Evolutionary conservation across 352 stramenopile species (phyloP).

Genomic region (Aphanomyces cochlioides): DNA sequence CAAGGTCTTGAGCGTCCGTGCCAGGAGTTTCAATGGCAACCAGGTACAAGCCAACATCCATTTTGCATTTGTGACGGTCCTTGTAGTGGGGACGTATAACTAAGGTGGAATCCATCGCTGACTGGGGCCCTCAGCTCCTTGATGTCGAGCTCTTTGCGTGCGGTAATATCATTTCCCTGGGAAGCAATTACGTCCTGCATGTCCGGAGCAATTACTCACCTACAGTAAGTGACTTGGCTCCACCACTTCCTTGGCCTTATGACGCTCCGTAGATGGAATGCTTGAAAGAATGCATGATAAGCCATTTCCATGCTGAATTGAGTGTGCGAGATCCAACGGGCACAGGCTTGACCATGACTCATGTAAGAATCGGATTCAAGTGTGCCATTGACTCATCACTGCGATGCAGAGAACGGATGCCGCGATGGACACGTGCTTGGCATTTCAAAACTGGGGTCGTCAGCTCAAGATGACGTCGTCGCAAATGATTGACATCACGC

Average conservation of each 20-base stretch:
- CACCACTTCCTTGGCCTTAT: neutral
- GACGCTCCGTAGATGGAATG: conserved; percentile 1
- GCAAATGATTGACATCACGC: conserved; percentile 21
- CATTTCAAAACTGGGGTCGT: conserved; percentile 18
- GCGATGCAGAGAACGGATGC: conserved; percentile 10
- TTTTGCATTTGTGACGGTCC: no score
- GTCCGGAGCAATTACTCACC: neutral
- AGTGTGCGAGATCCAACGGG: conserved; percentile 8
- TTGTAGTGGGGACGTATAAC: conserved; percentile 16
- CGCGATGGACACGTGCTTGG: conserved; percentile 21
- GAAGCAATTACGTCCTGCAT: conserved; percentile 11
- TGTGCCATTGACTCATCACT: neutral
- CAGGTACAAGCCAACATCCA: neutral
- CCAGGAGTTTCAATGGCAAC: conserved; percentile 33
- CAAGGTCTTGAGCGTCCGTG: conserved; percentile 41
- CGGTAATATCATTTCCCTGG: neutral
- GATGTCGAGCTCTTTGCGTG: conserved; percentile 20
- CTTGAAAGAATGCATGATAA: conserved; percentile 14
- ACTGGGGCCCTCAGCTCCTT: conserved; percentile 15
- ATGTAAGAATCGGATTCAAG: neutral
- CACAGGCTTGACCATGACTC: neutral
- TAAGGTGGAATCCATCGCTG: neutral
- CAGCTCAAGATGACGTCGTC: neutral
- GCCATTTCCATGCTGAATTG: conserved; percentile 20
- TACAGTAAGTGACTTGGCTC: conserved; percentile 14